Evolutionary conservation across 2,329 filamentous ascomycete genomes (phyloP), one percentile per base, ranked within the genome.

Genomic region (Orbilia oligospora): DNA sequence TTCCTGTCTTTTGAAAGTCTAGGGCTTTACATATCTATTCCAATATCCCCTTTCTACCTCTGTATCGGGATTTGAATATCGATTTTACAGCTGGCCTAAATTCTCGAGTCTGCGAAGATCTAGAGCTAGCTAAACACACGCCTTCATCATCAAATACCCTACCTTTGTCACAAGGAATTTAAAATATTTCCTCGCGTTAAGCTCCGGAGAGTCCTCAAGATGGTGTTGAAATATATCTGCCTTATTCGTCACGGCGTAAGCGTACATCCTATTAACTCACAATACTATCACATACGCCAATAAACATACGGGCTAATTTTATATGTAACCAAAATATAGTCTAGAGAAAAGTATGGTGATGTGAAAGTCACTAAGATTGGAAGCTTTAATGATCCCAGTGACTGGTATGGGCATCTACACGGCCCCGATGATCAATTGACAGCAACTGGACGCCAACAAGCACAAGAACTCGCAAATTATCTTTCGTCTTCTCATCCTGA

Each of bases 181-280:
- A n/a, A n/a, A n/a, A n/a, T n/a, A n/a, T n/a, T n/a, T n/a, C n/a
- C n/a, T n/a, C n/a, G 27, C 3, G 27, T 30, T 30, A 30, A 30
- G 27, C 27, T 30, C 27, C 3, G 27, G 27, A 30, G 12, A 5
- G 12, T 38, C 10, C 5, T 36, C n/a, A 38, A 36, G 3, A 68
- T 68, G 65, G 65, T 68, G 8, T n/a, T 68, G 22, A 68, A 68
- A 68, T 56, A 49, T 16, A 68, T 68, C 38, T 68, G 49, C 14
- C 0, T 68, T 1, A 27, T 56, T 16, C 48, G 65, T 16, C 65
- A 68, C 24, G 65, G 41, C 33, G 49, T 68, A 36, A 48, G 66
- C n/a, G n/a, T 46, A 44, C 38, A n/a, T n/a, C n/a, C n/a, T n/a
- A n/a, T 3, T 46, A n/a, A n/a, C 41, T 46, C 12, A n/a, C n/a